A percentile compares a stretch with the other conserved stretches of the same genome.
Conservation (phyloP, 2,329 filamentous ascomycete species). For the Fusarium sarcochroum region DNA sequence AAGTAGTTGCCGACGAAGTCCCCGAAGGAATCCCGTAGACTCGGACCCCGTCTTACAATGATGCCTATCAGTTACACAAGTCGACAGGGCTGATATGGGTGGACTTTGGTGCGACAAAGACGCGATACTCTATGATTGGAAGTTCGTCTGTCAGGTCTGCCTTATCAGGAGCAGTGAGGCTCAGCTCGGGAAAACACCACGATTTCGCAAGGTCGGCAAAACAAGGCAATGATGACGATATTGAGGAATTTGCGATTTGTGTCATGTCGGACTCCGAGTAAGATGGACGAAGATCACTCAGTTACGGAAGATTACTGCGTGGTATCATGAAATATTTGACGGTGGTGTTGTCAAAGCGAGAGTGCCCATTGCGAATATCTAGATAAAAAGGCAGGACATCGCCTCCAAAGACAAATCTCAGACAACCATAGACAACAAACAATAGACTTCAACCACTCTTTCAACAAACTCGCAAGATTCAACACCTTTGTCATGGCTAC, state of each 20-base stretch:
- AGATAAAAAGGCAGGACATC: constrained; percentile 25
- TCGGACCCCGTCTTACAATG: constrained; percentile 30
- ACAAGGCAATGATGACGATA: neutral
- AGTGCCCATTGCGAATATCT: neutral
- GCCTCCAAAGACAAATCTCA: neutral
- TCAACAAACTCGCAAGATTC: constrained; percentile 31
- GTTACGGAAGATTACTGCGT: neutral
- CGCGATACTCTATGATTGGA: neutral
- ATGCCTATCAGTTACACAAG: neutral
- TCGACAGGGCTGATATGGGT: neutral
- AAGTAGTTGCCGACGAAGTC: constrained; percentile 3
- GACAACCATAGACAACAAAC: constrained; percentile 13
- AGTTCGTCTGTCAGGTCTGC: neutral
- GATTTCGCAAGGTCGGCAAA: neutral
- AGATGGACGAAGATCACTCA: neutral
- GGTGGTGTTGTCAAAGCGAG: neutral
- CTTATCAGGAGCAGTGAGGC: constrained; percentile 7
- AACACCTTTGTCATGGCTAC: constrained; percentile 38
- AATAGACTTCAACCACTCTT: constrained; percentile 28
- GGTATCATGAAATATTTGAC: neutral
- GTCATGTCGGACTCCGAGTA: constrained; percentile 23
- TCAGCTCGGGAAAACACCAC: constrained; percentile 12
- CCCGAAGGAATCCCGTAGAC: constrained; percentile 13
- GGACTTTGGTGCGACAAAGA: neutral
- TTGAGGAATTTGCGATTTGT: neutral